Evolutionary conservation across 2,329 filamentous ascomycete species (phyloP), one percentile per base, ranked within the genome.

Genomic region (Colletotrichum sp.): DNA sequence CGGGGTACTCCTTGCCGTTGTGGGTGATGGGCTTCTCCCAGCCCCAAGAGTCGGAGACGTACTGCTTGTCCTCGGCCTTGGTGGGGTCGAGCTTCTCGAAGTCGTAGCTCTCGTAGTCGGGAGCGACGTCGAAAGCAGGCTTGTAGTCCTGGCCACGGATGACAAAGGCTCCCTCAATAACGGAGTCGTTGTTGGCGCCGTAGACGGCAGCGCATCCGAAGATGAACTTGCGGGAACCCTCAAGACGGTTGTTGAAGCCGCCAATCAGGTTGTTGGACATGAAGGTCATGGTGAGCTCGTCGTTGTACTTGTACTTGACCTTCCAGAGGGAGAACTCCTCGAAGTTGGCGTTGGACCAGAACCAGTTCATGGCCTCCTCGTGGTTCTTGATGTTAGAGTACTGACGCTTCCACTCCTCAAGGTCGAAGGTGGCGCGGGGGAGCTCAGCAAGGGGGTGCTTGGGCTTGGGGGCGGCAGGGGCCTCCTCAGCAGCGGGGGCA

Each of bases 211-310:
- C 92, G 83, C 91, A 93, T 82, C 97, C 97, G 89, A 99, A 99
- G 85, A 99, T 88, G 92, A 95, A 98, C 94, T 99, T 99, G 91
- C 97, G 96, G 85, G 95, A 98, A 79, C 86, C 97, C 92, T 99
- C 97, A 77, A 99, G 95, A 91, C 97, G 97, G 87, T 93, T 92
- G 90, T 98, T 98, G 93, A 99, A 98, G 86, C 97, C 97, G 88
- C 95, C 96, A 86, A 99, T 96, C 87, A 99, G 90, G 93, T 99
- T 99, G 92, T 94, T 95, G 82, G 95, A 96, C 97, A 99, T 99
- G 95, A 99, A 99, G 84, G 94, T 95, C 88, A 97, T 90, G 84
- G 95, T 98, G 81, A 99, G 92, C 93, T 99, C 97, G 78, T 98
- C 93, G 88, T 98, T 98, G 92, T 99, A 99, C 93, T 98, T 98